A percentile compares a stretch with the other conserved stretches of the same genome.
Conservation (phyloP, 805 yeast species). For the Saccharomycopsis fibuligera region DNA sequence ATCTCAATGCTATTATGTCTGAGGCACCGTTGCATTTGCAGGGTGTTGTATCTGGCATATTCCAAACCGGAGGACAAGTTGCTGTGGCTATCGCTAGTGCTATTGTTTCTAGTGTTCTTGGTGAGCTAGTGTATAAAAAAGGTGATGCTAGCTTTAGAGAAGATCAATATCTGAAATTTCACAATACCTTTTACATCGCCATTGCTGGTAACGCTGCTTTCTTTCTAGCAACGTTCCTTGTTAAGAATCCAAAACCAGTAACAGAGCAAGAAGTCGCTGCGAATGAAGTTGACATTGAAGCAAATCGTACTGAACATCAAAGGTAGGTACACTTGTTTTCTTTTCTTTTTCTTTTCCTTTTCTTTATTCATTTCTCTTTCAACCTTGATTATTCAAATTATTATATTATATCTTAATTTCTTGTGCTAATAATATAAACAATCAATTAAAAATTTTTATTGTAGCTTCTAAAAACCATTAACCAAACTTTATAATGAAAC, state of each 20-base stretch:
- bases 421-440: no score
- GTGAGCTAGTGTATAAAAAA: conserved; percentile 13
- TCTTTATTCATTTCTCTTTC: no score
- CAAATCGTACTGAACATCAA: neutral
- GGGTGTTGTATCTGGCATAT: conserved; percentile 34
- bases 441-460: no score
- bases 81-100: conserved; percentile 29
- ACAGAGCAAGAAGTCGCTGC: neutral
- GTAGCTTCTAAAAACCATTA: no score
- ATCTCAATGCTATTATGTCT: conserved; percentile 28
- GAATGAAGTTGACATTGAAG: neutral
- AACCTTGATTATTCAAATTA: no score
- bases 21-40: conserved; percentile 34
- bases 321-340: no score
- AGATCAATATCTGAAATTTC: neutral
- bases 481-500: no score
- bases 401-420: no score
- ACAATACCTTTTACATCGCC: conserved; percentile 1
- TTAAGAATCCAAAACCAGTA: neutral
- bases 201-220: neutral
- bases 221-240: neutral
- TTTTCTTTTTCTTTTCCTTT: no score
- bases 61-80: conserved; percentile 32
- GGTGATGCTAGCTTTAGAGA: neutral
- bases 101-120: conserved; percentile 26